Base-by-base conservation (phyloP, 176 grass and related monocot genomes). In the Carex myosuroides region DNA sequence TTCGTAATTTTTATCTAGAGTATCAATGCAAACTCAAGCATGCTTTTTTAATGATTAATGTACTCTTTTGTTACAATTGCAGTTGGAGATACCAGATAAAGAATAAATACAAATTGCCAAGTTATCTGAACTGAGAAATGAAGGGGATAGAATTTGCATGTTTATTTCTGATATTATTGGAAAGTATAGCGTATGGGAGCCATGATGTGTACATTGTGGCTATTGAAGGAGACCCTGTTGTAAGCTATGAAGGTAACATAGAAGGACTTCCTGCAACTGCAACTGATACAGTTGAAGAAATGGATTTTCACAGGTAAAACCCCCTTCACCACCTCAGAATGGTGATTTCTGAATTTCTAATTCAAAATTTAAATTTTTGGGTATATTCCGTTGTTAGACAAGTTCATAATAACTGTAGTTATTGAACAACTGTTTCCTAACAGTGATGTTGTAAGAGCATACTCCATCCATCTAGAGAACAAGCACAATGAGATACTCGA, bases 151-250 rank as follows among this genome's bases (percentile, higher is more conserved):
- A 56, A 64, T 54, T 90, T 53, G 82, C 57, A 1, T 90, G 87
- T 37, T 60, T 94, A 63, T 70, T 92, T 84, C 81, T 93, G 30
- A 78, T 92, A 32, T 85, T 92, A 69, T 50, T 94, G 42, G 65
- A 81, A 9, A 84, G 85, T 17, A 73, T 88, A 13, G 91, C 79
- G 21, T 88, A 89, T 66, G 93, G 83, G 78, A 89, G 70, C 30
- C 93, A 93, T 65, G 93, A 99, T 79, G 93, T 99, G 17, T 99
- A 99, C 76, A 95, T 99, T 46, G 96, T 95, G n/a, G 87, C 88
- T 16, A 86, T 95, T 73, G 93, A 91, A 82, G 96, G 93, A 10
- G 96, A 99, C 53, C 96, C 96, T 53, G 91, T 95, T 70, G 90
- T 95, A 64, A 94, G 81, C 84, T 99, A 99, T 63, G 80, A 60